Percentiles rank a stretch among this genome's conserved stretches.
These are phyloP conservation scores for Clonostachys rhizophaga DNA, from an alignment of 2,329 filamentous ascomycete species.

Conservation along the genomic window DNA sequence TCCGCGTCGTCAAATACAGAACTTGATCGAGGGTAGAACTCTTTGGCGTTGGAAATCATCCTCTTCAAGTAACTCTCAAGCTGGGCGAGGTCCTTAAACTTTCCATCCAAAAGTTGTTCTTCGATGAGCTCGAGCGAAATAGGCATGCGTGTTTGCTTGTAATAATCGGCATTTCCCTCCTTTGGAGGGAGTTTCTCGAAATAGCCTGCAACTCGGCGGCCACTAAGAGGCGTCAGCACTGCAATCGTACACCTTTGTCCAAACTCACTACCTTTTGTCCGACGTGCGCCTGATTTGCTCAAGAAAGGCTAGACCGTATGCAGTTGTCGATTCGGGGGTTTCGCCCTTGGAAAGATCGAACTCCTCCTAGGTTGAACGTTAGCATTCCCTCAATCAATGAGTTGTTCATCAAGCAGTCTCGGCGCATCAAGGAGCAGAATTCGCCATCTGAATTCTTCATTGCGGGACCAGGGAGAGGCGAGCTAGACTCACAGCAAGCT, in stretches of 20 bases:
- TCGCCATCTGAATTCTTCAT: too few relatives aligned
- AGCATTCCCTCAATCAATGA: constrained; percentile 5
- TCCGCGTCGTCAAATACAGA: constrained; percentile 79
- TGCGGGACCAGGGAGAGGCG: too few relatives aligned
- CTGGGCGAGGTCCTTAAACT: constrained; percentile 67
- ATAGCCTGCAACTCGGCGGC: constrained; percentile 67
- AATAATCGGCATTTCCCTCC: constrained; percentile 68
- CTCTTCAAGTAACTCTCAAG: constrained; percentile 84
- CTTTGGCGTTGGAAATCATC: constrained; percentile 83
- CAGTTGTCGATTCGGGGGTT: constrained; percentile 63
- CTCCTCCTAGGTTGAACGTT: constrained; percentile 18
- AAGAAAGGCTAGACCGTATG: constrained; percentile 68
- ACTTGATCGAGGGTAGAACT: constrained; percentile 72
- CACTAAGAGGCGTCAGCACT: constrained; percentile 38
- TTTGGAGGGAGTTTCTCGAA: constrained; percentile 70
- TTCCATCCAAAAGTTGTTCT: constrained; percentile 62
- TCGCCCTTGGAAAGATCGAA: constrained; percentile 53
- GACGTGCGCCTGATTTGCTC: constrained; percentile 70
- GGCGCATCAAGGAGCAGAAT: not conserved
- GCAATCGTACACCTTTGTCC: too few relatives aligned
- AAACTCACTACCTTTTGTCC: constrained; percentile 66
- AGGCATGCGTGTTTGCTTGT: constrained; percentile 70
- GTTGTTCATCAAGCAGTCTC: not conserved
- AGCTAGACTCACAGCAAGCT: constrained; percentile 30
- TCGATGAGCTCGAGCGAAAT: constrained; percentile 76